A percentile compares a stretch with the other conserved stretches of the same genome.
phyloP scores from a whole-genome alignment of 176 grass and related monocot species.

The Oryza glumipatula region DNA sequence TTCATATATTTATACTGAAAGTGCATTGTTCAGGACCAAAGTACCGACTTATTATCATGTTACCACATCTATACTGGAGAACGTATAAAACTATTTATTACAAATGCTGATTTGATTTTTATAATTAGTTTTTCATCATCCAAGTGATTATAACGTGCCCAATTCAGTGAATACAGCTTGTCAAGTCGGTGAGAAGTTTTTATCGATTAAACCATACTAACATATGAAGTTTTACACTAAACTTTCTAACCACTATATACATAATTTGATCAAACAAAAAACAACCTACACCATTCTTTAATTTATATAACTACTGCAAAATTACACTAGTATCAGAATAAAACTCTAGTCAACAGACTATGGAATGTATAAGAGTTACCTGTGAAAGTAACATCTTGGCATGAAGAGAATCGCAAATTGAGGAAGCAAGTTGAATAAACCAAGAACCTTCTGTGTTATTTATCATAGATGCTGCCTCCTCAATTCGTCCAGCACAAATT shows the following conservation, averaged over 20 bases:
- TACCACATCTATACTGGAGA: not conserved
- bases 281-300: not conserved
- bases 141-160: not conserved
- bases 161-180: too few relatives aligned
- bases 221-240: not conserved
- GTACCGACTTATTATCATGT: not conserved
- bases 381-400: slow-evolving; percentile 27
- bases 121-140: not conserved
- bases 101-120: not conserved
- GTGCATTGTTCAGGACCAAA: not conserved
- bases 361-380: slow-evolving; percentile 23
- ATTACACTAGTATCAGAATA: not conserved
- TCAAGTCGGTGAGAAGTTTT: too few relatives aligned
- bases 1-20: not conserved
- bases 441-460: not conserved
- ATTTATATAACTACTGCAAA: not conserved
- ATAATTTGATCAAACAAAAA: not conserved
- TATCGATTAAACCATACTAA: too few relatives aligned
- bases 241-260: not conserved
- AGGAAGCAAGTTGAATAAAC: slow-evolving; percentile 52
- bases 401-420: slow-evolving; percentile 43
- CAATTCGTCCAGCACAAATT: slow-evolving; percentile 64
- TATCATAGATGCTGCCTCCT: slow-evolving; percentile 13
- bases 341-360: not conserved
- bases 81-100: not conserved